These are phyloP conservation scores for Magnusiomyces fungicola DNA, from an alignment of 1,139 yeast species.

Conservation along the genomic window DNA sequence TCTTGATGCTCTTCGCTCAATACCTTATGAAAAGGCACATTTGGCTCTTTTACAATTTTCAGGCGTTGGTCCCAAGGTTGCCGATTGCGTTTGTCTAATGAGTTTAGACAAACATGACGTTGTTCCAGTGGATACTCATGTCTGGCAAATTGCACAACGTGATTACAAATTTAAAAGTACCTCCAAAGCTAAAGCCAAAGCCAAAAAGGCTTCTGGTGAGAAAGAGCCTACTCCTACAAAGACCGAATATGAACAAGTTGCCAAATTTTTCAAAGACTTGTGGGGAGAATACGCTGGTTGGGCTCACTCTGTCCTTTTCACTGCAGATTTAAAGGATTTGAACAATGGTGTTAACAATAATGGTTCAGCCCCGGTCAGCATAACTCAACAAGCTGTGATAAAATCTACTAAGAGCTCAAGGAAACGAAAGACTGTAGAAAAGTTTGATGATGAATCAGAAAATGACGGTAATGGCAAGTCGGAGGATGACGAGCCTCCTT, in stretches of 20 bases:
- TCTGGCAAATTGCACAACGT: slow-evolving; percentile 81
- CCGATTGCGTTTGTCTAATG: slow-evolving; percentile 93
- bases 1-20: slow-evolving; percentile 35
- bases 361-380: too few species aligned
- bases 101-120: slow-evolving; percentile 80
- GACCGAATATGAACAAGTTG: slow-evolving; percentile 54
- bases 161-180: slow-evolving; percentile 56
- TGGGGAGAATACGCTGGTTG: slow-evolving; percentile 97
- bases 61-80: slow-evolving; percentile 98
- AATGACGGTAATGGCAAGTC: too few species aligned
- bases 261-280: slow-evolving; percentile 51
- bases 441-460: too few species aligned
- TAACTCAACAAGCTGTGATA: too few species aligned
- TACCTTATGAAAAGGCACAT: slow-evolving; percentile 52
- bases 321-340: slow-evolving; percentile 67
- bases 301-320: slow-evolving; percentile 91
- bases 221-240: slow-evolving; percentile 35
- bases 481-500: too few species aligned
- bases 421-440: too few species aligned
- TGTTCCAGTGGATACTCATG: slow-evolving; percentile 96
- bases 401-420: too few species aligned
- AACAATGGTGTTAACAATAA: slow-evolving; percentile 41
- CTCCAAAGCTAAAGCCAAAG: slow-evolving; percentile 30
- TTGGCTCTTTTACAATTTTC: slow-evolving; percentile 56
- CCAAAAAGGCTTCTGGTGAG: not conserved